phyloP scores from a whole-genome alignment of 805 yeast genomes.

The Sugiyamaella valdiviana region DNA sequence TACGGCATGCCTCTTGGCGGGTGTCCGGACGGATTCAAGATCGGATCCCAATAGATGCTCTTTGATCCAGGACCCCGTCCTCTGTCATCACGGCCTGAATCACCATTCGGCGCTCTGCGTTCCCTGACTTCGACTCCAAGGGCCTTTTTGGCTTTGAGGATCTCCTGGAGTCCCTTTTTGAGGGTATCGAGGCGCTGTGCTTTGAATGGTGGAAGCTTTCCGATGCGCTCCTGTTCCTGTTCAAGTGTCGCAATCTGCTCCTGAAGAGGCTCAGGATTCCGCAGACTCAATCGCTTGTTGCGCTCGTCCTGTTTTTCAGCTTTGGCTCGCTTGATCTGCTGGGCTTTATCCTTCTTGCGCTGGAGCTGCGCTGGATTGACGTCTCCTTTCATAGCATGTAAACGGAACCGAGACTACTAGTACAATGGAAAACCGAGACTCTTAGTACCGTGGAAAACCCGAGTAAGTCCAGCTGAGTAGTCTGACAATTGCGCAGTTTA shows the following conservation, averaged over 20 bases:
- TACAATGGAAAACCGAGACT: conserved; percentile 7
- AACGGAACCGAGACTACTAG: background rate
- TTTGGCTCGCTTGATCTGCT: conserved; percentile 26
- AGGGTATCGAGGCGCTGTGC: conserved; percentile 13
- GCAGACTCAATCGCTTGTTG: conserved; percentile 19
- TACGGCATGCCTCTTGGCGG: conserved; percentile 31
- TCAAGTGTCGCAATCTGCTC: conserved; percentile 23
- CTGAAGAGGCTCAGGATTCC: conserved; percentile 17
- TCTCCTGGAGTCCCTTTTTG: conserved; percentile 17
- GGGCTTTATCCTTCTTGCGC: conserved; percentile 26
- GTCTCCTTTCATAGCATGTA: conserved; percentile 12
- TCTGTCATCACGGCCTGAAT: background rate
- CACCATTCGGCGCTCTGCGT: background rate
- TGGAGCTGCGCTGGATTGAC: conserved; percentile 21
- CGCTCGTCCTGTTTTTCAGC: conserved; percentile 22
- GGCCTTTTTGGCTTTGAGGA: conserved; percentile 14
- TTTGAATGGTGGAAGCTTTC: conserved; percentile 7
- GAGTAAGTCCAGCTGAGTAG: no score
- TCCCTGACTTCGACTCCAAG: conserved; percentile 6
- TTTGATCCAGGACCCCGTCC: conserved; percentile 19
- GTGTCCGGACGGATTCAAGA: conserved; percentile 23
- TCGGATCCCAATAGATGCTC: conserved; percentile 26
- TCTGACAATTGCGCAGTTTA: background rate
- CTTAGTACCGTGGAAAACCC: background rate
- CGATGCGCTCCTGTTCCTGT: conserved; percentile 20